Conservation (phyloP, 768 basidiomycete genomes). For the Baorangia bicolor region DNA sequence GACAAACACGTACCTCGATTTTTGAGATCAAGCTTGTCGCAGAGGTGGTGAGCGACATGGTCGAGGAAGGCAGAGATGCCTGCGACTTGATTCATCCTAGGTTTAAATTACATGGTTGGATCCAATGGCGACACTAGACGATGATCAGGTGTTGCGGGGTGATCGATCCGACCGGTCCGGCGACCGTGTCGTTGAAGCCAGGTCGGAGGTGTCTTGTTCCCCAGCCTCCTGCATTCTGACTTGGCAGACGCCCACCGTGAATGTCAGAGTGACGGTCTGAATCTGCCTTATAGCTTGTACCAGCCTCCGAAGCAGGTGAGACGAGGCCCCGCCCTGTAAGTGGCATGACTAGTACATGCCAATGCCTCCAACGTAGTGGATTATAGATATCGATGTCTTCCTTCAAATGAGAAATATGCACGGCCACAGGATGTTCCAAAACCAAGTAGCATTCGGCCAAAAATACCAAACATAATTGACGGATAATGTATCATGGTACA, state of each 20-base stretch:
- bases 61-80: not conserved
- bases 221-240: no score
- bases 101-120: not conserved
- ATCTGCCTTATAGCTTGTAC: no score
- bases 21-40: conserved; percentile 25
- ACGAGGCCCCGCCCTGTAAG: no score
- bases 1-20: conserved; percentile 23
- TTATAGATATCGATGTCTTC: no score
- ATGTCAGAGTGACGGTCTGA: no score
- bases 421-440: not conserved
- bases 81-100: not conserved
- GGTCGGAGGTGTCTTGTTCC: not conserved
- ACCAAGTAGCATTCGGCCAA: not conserved
- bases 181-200: not conserved
- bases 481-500: conserved; percentile 23
- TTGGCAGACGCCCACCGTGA: no score
- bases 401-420: not conserved
- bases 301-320: no score
- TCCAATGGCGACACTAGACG: not conserved
- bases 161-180: not conserved
- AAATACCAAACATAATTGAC: conserved; percentile 13
- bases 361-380: no score
- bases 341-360: no score
- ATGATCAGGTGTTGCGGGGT: conserved; percentile 1
- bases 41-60: conserved; percentile 16